A percentile compares a stretch with the other conserved stretches of the same genome.
These are phyloP conservation scores for Suillus subluteus DNA, from an alignment of 768 basidiomycete genomes.

Conservation along the genomic window DNA sequence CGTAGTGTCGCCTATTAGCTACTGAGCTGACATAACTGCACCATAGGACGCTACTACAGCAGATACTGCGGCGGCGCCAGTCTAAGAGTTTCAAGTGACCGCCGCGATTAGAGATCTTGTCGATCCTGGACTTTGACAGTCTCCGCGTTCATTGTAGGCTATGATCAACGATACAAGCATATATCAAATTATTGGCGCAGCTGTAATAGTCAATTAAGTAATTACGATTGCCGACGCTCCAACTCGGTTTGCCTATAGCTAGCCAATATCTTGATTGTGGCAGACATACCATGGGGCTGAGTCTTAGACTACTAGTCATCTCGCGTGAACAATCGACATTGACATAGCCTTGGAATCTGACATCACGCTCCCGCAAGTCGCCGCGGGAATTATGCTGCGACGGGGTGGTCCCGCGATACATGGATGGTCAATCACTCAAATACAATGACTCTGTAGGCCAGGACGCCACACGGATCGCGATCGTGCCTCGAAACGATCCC, in stretches of 20 bases:
- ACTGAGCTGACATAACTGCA: not conserved
- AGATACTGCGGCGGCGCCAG: not conserved
- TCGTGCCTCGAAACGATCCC: slow-evolving; percentile 6
- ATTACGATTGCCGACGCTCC: not conserved
- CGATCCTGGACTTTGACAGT: not conserved
- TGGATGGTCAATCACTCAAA: not conserved
- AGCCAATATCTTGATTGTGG: not conserved
- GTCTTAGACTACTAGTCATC: not conserved
- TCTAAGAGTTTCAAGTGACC: slow-evolving; percentile 1
- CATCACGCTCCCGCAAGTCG: not conserved
- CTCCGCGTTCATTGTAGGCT: not conserved
- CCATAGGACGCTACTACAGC: not conserved
- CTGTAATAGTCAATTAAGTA: not conserved
- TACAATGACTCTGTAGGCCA: not conserved
- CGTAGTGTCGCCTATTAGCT: not conserved
- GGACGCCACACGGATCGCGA: not conserved
- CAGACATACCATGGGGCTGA: not conserved
- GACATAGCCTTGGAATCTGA: not conserved
- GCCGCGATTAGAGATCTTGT: too few species aligned
- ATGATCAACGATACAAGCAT: not conserved
- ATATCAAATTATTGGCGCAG: not conserved
- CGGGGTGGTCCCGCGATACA: not conserved
- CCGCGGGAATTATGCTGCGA: not conserved
- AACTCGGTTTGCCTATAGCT: not conserved
- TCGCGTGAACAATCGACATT: not conserved